Conservation (phyloP, 2,329 filamentous ascomycete species). For the Colletotrichum endophyticum region DNA sequence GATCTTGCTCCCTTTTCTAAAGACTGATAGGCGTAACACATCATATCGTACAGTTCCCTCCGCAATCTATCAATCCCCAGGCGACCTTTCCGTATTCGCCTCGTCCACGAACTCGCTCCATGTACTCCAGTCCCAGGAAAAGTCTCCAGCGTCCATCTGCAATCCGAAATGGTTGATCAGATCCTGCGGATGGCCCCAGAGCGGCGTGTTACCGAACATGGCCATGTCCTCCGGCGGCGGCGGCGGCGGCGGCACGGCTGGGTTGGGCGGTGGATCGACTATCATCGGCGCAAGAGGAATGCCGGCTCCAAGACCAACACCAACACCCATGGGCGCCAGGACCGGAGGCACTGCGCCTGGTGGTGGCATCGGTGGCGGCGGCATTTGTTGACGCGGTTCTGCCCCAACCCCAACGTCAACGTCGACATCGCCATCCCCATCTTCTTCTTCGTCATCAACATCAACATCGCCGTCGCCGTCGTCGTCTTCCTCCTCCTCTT, state of each 20-base stretch:
- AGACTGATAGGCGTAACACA: background rate
- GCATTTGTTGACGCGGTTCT: background rate
- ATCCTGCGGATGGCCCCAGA: constrained; percentile 27
- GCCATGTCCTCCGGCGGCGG: background rate
- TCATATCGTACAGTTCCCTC: background rate
- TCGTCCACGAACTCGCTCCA: constrained; percentile 52
- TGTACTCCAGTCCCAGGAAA: constrained; percentile 37
- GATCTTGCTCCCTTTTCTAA: background rate
- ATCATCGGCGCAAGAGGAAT: background rate
- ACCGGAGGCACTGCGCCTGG: background rate
- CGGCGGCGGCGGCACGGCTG: background rate
- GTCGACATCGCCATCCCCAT: background rate
- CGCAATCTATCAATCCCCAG: constrained; percentile 21
- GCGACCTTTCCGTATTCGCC: constrained; percentile 37
- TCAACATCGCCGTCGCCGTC: background rate
- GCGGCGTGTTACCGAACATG: background rate
- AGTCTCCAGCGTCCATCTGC: constrained; percentile 19
- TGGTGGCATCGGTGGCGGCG: background rate
- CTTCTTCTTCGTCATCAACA: background rate
- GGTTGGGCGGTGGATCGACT: background rate
- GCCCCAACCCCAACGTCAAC: background rate
- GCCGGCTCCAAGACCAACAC: background rate
- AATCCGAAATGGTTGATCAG: constrained; percentile 24
- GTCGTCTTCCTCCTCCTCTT: background rate
- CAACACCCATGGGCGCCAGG: background rate